Evolutionary conservation across 2,329 filamentous ascomycete species (phyloP), one percentile per base, ranked within the genome.

Genomic region (Ceratocystis harringtonii): DNA sequence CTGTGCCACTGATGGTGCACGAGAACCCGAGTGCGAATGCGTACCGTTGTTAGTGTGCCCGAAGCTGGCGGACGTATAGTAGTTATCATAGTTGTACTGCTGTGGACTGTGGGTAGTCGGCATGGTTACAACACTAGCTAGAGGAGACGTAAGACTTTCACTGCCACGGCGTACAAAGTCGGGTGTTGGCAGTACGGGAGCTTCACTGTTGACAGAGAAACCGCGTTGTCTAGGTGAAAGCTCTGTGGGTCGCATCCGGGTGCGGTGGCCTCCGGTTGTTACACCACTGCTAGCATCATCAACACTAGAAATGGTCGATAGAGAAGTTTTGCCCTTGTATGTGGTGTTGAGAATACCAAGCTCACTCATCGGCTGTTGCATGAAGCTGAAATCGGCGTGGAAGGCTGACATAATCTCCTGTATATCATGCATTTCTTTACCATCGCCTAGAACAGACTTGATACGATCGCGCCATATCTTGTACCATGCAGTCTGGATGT

Each of bases 401-500:
- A 95, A 97, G 10, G 86, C 83, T 48, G 83, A 82, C 67, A 92
- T 79, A 64, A 97, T 89, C 58, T 92, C 86, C 52, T 83, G 76
- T 19, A 91, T 74, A 63, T 89, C 86, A 15, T 86, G 84, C 6
- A 85, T 81, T 62, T 87, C 78, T 22, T 72, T 69, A 12, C 79
- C 76, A 64, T 88, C 84, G 43, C 86, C 84, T 4, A 96, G 79
- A 1, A 94, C 83, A 7, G 83, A 81, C 69, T 84, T 85, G 68
- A 96, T 82, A 77, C 95, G 96, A 70, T 89, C 87, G 70, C 88
- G 87, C 84, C 91, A 92, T 48, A 90, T 85, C 65, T 81, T 80
- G 73, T 87, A 92, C 92, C 92, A 99, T 61, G 84, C 81, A 19
- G 84, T 81, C 74, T 96, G 92, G 58, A 95, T 86, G 69, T 88